These are phyloP conservation scores for Scutellaria galericulata DNA, from an alignment of 257 asterid species.

Conservation along the genomic window DNA sequence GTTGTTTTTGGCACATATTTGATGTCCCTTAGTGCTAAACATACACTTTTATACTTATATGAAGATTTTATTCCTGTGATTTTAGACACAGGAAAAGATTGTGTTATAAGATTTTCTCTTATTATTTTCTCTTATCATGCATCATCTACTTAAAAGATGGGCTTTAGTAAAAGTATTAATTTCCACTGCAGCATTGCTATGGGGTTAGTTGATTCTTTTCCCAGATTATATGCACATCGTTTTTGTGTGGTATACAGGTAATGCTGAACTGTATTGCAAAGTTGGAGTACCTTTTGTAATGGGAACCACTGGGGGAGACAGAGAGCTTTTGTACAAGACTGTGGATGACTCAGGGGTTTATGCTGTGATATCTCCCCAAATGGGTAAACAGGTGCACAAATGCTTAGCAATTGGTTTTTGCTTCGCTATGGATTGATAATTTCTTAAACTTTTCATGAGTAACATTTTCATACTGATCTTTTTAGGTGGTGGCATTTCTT, in stretches of 20 bases:
- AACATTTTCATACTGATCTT: conserved; percentile 24
- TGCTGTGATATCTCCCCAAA: conserved; percentile 99
- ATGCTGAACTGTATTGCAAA: conserved; percentile 86
- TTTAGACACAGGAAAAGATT: not conserved
- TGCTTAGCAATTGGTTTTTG: conserved; percentile 8
- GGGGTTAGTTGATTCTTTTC: not conserved
- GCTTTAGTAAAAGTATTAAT: not conserved
- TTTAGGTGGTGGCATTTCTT: conserved; percentile 94
- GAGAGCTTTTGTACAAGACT: conserved; percentile 79
- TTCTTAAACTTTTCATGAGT: conserved; percentile 17
- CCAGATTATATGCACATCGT: not conserved
- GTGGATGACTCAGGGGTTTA: conserved; percentile 70
- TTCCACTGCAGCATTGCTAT: not conserved
- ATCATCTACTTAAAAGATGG: conserved; percentile 13
- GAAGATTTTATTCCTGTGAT: not conserved
- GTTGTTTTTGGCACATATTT: not conserved
- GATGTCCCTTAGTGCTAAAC: not conserved
- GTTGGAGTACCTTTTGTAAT: conserved; percentile 96
- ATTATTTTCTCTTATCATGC: conserved; percentile 3
- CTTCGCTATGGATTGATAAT: conserved; percentile 12
- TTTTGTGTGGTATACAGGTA: conserved; percentile 49
- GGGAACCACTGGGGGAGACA: conserved; percentile 99
- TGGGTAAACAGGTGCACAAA: conserved; percentile 93
- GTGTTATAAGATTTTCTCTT: not conserved
- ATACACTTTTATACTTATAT: not conserved